Evolutionary conservation across 257 asterid species (phyloP).

Genomic region (Nicotiana noctiflora): DNA sequence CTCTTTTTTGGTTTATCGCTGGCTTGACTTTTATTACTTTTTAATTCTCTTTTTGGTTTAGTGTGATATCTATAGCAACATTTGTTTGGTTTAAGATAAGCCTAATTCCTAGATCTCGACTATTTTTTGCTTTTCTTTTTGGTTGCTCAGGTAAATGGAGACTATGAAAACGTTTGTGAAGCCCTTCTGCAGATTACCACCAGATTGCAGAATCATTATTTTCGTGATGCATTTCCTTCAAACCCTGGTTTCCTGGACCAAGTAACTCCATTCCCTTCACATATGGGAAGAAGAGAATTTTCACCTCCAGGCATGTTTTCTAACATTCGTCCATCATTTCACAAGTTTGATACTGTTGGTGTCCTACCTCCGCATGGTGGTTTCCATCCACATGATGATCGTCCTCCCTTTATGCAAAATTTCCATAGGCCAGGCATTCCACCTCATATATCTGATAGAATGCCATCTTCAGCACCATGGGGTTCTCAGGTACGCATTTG

Average conservation of each 20-base stretch:
- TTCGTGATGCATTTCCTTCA: slow-evolving; percentile 69
- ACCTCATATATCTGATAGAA: slow-evolving; percentile 63
- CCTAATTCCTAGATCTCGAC: slow-evolving; percentile 1
- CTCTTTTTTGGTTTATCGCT: not conserved
- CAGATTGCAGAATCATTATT: slow-evolving; percentile 66
- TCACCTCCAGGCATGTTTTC: slow-evolving; percentile 71
- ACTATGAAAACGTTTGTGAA: slow-evolving; percentile 58
- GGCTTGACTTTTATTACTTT: not conserved
- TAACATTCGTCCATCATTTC: slow-evolving; percentile 54
- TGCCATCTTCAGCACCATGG: slow-evolving; percentile 58
- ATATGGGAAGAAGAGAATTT: slow-evolving; percentile 63
- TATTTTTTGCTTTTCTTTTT: slow-evolving; percentile 14
- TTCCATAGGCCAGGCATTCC: slow-evolving; percentile 71
- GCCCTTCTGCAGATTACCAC: slow-evolving; percentile 85
- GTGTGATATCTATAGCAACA: not conserved
- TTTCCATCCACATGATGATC: slow-evolving; percentile 71
- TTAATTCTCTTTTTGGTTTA: not conserved
- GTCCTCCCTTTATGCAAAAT: slow-evolving; percentile 66
- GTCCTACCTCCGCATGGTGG: slow-evolving; percentile 54
- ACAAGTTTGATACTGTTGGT: slow-evolving; percentile 62
- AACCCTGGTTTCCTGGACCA: slow-evolving; percentile 60
- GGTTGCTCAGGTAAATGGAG: slow-evolving; percentile 63
- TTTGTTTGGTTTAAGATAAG: not conserved
- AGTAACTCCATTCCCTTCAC: slow-evolving; percentile 63
- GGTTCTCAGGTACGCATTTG: slow-evolving; percentile 59